Base-by-base conservation (phyloP, 2,329 filamentous ascomycete species). In the Colletotrichum endophyticum region DNA sequence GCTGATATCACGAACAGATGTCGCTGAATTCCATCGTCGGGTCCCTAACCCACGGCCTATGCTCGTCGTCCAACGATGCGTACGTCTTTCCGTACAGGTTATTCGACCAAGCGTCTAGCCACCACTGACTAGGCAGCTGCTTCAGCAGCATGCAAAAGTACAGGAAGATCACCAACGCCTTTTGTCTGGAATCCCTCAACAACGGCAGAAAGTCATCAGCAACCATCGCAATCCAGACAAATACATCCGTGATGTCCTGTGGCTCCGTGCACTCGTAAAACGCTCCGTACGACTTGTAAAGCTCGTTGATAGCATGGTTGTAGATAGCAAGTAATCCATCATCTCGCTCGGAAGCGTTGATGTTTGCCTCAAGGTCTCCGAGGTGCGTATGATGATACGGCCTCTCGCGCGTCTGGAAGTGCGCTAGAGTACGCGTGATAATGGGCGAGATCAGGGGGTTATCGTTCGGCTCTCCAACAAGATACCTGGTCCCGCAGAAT, bases 151-250 rank as follows among this genome's bases (percentile, higher is more conserved):
- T 81, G 49, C 82, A 83, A 59, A 83, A 85, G 69, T 83, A 82
- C 8, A 81, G 81, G 74, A 84, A 84, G 8, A 86, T 84, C 53
- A 79, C 80, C 4, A 86, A 64, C 1, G 83, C 79, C 30, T 81
- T 82, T 68, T 82, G 82, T 19, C 73, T 73, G 16, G 78, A 75
- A 7, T 75, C 71, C 22, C 79, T 79, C 13, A 87, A 73, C 16
- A 87, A 78, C 6, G 83, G 81, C 5, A 87, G 76, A 34, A 86
- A 84, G 16, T 83, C 82, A 32, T 85, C 81, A 3, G 82, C 79
- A 11, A 85, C 80, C 39, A 76, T 71, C 75, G 84, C 86, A 32
- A 86, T 80, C 85, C 85, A 87, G 7, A 85, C 78, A 73, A 87
- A 87, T 3, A 85, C 79, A 70, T 87, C 86, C 2, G 81, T 80